These are phyloP conservation scores for Aureobasidium vineae DNA, from an alignment of 2,329 filamentous ascomycete species.

Conservation along the genomic window DNA sequence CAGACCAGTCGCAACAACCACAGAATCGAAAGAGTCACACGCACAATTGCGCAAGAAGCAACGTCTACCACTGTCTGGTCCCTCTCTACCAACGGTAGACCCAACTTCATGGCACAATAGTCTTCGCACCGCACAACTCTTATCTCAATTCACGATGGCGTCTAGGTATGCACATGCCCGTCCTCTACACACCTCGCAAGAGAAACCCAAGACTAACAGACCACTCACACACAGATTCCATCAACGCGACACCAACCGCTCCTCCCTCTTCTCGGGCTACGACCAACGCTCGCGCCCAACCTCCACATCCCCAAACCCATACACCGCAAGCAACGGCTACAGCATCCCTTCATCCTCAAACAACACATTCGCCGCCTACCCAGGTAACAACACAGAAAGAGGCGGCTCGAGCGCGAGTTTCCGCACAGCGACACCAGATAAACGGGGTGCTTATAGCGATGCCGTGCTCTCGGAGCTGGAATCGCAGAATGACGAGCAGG, in stretches of 20 bases:
- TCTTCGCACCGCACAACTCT: background rate
- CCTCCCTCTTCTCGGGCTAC: conserved; percentile 44
- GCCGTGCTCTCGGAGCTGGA: conserved; percentile 90
- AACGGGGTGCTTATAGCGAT: conserved; percentile 85
- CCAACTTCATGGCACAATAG: conserved; percentile 12
- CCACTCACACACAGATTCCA: conserved; percentile 32
- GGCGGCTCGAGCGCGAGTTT: conserved; percentile 36
- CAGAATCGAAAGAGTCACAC: background rate
- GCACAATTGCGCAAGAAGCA: background rate
- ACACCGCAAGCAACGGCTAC: conserved; percentile 15
- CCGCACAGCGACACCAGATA: conserved; percentile 48
- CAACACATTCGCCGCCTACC: conserved; percentile 37
- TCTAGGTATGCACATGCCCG: conserved; percentile 22
- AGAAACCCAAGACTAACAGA: conserved; percentile 31
- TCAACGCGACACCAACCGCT: conserved; percentile 41
- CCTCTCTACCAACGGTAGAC: background rate
- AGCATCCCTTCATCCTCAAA: conserved; percentile 22
- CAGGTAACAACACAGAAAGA: conserved; percentile 30
- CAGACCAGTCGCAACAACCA: conserved; percentile 1
- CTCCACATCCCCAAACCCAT: conserved; percentile 36
- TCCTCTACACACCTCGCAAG: background rate
- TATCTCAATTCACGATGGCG: conserved; percentile 25
- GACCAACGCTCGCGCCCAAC: conserved; percentile 38
- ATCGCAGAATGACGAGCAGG: conserved; percentile 88
- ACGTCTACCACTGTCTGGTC: background rate